A percentile compares a stretch with the other conserved stretches of the same genome.
Conservation (phyloP, 148 eudicot species). For the Rhododendron henanense region DNA sequence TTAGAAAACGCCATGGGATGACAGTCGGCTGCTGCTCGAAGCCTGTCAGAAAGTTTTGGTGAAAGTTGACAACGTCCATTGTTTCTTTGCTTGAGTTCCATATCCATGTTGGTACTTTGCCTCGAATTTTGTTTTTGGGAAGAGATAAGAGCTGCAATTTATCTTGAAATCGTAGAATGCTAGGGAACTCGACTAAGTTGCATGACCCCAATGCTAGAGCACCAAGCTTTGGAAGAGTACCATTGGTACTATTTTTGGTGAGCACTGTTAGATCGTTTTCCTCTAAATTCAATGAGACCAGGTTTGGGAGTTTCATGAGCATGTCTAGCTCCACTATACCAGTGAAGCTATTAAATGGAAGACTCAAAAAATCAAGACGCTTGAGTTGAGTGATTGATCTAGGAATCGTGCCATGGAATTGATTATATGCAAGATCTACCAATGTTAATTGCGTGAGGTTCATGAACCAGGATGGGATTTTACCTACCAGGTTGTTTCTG, state of each 20-base stretch:
- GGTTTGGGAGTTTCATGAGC: slow-evolving; percentile 6
- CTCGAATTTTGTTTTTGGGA: background rate
- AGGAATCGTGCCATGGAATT: slow-evolving; percentile 13
- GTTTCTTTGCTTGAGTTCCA: slow-evolving; percentile 14
- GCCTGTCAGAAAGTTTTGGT: slow-evolving; percentile 13
- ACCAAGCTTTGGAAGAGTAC: background rate
- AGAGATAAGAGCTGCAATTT: background rate
- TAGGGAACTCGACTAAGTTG: slow-evolving; percentile 22
- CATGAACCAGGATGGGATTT: slow-evolving; percentile 12
- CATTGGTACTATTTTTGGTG: background rate
- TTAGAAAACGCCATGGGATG: slow-evolving; percentile 16
- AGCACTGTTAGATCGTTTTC: background rate
- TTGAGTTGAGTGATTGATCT: slow-evolving; percentile 11
- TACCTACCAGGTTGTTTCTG: slow-evolving; percentile 12
- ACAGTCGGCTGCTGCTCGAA: background rate
- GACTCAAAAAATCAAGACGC: background rate
- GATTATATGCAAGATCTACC: background rate
- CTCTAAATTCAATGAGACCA: background rate
- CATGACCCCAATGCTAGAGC: background rate
- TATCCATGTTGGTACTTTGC: slow-evolving; percentile 16
- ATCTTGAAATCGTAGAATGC: slow-evolving; percentile 10
- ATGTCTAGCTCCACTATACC: background rate
- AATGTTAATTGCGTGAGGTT: slow-evolving; percentile 8
- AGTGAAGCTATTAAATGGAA: background rate
- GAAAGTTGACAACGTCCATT: background rate